Conservation (phyloP, 805 yeast species). For the Clavispora fructus region DNA sequence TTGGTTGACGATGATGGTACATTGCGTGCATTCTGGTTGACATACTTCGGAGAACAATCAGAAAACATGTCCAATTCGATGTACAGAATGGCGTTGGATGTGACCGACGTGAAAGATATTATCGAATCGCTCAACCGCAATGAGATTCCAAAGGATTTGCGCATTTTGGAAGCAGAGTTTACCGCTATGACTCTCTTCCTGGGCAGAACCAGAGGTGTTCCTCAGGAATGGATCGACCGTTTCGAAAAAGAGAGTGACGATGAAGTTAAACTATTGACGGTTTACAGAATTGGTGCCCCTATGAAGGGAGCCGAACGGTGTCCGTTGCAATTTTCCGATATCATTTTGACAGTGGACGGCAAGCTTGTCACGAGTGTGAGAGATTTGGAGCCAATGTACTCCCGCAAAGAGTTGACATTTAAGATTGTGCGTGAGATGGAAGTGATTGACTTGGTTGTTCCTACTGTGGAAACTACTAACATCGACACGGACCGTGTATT, state of each 20-base stretch:
- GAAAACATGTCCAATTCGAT: slow-evolving; percentile 50
- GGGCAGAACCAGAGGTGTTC: slow-evolving; percentile 83
- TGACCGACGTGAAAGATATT: slow-evolving; percentile 56
- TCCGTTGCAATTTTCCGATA: slow-evolving; percentile 62
- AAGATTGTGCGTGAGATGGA: slow-evolving; percentile 68
- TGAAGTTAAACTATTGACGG: slow-evolving; percentile 68
- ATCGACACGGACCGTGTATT: slow-evolving; percentile 62
- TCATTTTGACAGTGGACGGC: slow-evolving; percentile 66
- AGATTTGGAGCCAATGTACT: slow-evolving; percentile 54
- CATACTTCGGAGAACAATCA: slow-evolving; percentile 71
- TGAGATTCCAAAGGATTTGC: slow-evolving; percentile 44
- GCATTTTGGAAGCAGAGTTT: slow-evolving; percentile 78
- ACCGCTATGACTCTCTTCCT: slow-evolving; percentile 60
- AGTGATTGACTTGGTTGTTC: slow-evolving; percentile 55
- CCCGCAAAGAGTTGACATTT: slow-evolving; percentile 43
- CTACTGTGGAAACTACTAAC: slow-evolving; percentile 55
- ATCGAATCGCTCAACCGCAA: slow-evolving; percentile 50
- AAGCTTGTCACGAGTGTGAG: slow-evolving; percentile 58
- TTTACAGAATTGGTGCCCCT: slow-evolving; percentile 60
- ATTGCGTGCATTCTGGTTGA: slow-evolving; percentile 79
- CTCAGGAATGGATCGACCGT: slow-evolving; percentile 72
- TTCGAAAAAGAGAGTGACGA: slow-evolving; percentile 61
- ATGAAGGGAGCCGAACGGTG: slow-evolving; percentile 19
- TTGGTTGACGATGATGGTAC: slow-evolving; percentile 73
- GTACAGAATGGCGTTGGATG: slow-evolving; percentile 73